These are phyloP conservation scores for Candida oleophila DNA, from an alignment of 805 yeast species.

Conservation along the genomic window DNA sequence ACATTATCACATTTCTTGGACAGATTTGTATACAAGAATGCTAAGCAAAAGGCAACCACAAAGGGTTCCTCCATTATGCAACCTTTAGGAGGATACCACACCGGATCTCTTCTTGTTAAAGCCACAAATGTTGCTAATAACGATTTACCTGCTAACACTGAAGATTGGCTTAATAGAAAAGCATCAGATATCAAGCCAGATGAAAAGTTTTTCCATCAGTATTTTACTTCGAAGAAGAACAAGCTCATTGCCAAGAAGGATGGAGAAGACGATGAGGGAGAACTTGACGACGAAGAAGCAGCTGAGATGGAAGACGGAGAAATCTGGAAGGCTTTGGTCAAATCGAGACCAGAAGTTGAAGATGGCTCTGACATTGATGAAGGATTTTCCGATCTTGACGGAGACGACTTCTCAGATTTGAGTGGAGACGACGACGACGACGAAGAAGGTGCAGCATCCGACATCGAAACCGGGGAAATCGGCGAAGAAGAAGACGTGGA, in stretches of 20 bases:
- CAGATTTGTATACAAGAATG: constrained; percentile 90
- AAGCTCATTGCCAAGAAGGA: constrained; percentile 25
- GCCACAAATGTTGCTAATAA: constrained; percentile 46
- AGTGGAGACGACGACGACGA: constrained; percentile 45
- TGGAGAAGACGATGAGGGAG: constrained; percentile 26
- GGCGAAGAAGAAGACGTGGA: constrained; percentile 25
- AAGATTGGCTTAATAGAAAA: constrained; percentile 74
- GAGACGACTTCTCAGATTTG: constrained; percentile 39
- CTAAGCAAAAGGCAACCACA: constrained; percentile 70
- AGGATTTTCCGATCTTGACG: constrained; percentile 44
- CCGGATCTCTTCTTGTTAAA: constrained; percentile 65
- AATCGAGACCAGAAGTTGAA: constrained; percentile 71
- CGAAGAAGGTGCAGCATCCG: constrained; percentile 22
- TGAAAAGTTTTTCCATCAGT: constrained; percentile 84
- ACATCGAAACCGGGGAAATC: constrained; percentile 21
- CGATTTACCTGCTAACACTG: constrained; percentile 76
- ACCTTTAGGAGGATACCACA: constrained; percentile 85
- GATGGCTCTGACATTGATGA: constrained; percentile 36
- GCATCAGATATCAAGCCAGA: constrained; percentile 74
- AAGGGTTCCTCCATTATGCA: constrained; percentile 96
- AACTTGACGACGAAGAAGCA: constrained; percentile 37
- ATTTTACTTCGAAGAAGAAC: constrained; percentile 63
- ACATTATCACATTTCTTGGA: constrained; percentile 90
- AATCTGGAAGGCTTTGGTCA: constrained; percentile 77
- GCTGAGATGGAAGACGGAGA: constrained; percentile 63